These are phyloP conservation scores for Ephemerocybe angulata DNA, from an alignment of 768 basidiomycete genomes.

Conservation along the genomic window DNA sequence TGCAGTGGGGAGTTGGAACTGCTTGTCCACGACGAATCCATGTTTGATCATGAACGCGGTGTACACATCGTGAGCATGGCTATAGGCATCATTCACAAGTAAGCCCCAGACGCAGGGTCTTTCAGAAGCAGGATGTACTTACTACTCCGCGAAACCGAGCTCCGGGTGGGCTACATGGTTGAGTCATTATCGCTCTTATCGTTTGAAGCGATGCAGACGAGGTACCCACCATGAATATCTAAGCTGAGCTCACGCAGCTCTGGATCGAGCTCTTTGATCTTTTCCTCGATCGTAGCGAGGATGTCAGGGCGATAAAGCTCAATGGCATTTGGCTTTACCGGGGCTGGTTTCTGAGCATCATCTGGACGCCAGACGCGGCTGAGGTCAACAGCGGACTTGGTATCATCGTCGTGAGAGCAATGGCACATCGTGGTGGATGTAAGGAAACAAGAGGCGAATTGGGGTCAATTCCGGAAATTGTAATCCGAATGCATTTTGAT, in stretches of 20 bases:
- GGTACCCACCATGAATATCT: conserved; percentile 66
- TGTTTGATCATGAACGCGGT: conserved; percentile 63
- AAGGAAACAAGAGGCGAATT: no score
- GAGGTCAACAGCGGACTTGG: conserved; percentile 7
- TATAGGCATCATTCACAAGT: conserved; percentile 19
- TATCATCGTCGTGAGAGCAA: conserved; percentile 14
- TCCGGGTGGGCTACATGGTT: conserved; percentile 62
- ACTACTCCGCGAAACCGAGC: conserved; percentile 66
- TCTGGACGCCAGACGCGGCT: conserved; percentile 43
- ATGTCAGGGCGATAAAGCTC: conserved; percentile 55
- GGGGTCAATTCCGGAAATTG: no score
- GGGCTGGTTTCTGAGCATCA: conserved; percentile 27
- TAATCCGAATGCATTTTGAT: no score
- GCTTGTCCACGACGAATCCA: conserved; percentile 59
- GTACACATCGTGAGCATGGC: conserved; percentile 68
- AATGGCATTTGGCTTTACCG: conserved; percentile 27
- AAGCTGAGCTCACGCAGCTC: conserved; percentile 61
- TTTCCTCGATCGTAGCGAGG: conserved; percentile 54
- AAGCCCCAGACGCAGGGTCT: background rate
- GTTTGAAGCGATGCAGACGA: background rate
- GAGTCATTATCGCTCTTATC: no score
- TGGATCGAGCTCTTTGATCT: conserved; percentile 48
- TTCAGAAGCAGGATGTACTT: conserved; percentile 16
- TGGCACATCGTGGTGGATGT: conserved; percentile 22
- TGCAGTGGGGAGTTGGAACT: conserved; percentile 66